A percentile compares a stretch with the other conserved stretches of the same genome.
Conservation (phyloP, 2,329 filamentous ascomycete species). For the Rhynchosporium agropyri region DNA sequence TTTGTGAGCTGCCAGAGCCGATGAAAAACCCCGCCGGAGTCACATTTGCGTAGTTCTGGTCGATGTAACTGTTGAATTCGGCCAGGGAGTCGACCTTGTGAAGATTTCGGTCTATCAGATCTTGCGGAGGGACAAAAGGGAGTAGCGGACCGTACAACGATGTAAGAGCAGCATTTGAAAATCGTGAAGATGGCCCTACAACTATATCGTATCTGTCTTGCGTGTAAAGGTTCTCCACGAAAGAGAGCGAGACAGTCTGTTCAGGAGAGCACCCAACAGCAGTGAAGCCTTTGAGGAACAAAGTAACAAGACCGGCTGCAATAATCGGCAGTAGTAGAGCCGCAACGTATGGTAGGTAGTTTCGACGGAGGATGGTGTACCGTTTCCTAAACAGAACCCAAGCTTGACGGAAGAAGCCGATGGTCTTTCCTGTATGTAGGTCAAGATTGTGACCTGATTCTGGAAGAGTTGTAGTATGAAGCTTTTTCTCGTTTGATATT, state of each 20-base stretch:
- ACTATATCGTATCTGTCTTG: conserved; percentile 39
- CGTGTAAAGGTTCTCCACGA: conserved; percentile 34
- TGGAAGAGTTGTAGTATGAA: conserved; percentile 17
- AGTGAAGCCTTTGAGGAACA: conserved; percentile 67
- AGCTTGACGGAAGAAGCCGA: conserved; percentile 71
- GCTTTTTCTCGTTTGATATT: conserved; percentile 38
- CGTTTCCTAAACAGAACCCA: conserved; percentile 78
- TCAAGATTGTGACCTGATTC: conserved; percentile 45
- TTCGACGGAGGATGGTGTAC: conserved; percentile 73
- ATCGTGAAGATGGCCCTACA: conserved; percentile 49
- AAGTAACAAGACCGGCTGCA: conserved; percentile 75
- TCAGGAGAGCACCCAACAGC: conserved; percentile 56
- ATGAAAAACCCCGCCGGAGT: conserved; percentile 82
- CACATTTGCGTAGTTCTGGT: conserved; percentile 64
- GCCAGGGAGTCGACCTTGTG: conserved; percentile 60
- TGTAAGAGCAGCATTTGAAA: conserved; percentile 40
- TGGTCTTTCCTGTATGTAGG: conserved; percentile 68
- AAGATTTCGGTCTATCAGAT: conserved; percentile 27
- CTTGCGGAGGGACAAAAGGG: conserved; percentile 27
- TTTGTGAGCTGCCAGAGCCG: conserved; percentile 58
- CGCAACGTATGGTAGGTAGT: conserved; percentile 74
- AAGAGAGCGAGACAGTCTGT: conserved; percentile 49
- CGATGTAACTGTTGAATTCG: conserved; percentile 69
- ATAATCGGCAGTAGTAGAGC: conserved; percentile 79
- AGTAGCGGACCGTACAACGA: conserved; percentile 34